Conservation (phyloP, 495 filamentous ascomycete genomes). For the Penicillium lagena region DNA sequence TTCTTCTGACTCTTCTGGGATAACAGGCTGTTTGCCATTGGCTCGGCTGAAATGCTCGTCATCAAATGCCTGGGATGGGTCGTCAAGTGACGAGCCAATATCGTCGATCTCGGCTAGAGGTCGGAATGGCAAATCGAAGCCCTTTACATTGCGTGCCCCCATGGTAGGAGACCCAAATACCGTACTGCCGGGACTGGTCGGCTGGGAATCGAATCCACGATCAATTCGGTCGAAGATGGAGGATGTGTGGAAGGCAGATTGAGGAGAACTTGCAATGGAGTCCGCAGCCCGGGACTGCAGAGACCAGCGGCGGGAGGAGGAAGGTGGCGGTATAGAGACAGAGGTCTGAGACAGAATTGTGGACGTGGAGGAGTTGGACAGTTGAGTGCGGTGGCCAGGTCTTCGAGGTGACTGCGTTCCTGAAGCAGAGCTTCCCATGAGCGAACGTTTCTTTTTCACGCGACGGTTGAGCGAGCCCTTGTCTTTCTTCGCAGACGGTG, state of each 20-base stretch:
- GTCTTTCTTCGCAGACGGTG: constrained; percentile 51
- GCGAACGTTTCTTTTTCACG: constrained; percentile 63
- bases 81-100: constrained; percentile 5
- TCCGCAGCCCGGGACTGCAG: constrained; percentile 60
- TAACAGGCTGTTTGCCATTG: constrained; percentile 21
- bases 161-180: constrained; percentile 45
- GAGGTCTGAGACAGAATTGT: constrained; percentile 59
- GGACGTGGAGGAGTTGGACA: constrained; percentile 44
- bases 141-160: constrained; percentile 42
- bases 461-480: constrained; percentile 42
- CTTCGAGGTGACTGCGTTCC: constrained; percentile 33
- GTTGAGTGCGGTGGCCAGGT: constrained; percentile 31
- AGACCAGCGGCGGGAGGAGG: constrained; percentile 55
- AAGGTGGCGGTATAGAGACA: constrained; percentile 48
- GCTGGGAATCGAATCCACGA: constrained; percentile 48
- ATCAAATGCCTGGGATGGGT: constrained; percentile 9
- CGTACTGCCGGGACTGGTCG: constrained; percentile 68
- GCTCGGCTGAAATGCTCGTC: constrained; percentile 17
- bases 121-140: constrained; percentile 46
- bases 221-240: constrained; percentile 70
- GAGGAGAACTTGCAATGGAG: constrained; percentile 76
- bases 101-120: constrained; percentile 29
- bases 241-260: constrained; percentile 64
- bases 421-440: constrained; percentile 45
- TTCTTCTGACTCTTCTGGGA: constrained; percentile 39